These are phyloP conservation scores for Clitoria ternatea DNA, from an alignment of 306 rosid species.

Conservation along the genomic window DNA sequence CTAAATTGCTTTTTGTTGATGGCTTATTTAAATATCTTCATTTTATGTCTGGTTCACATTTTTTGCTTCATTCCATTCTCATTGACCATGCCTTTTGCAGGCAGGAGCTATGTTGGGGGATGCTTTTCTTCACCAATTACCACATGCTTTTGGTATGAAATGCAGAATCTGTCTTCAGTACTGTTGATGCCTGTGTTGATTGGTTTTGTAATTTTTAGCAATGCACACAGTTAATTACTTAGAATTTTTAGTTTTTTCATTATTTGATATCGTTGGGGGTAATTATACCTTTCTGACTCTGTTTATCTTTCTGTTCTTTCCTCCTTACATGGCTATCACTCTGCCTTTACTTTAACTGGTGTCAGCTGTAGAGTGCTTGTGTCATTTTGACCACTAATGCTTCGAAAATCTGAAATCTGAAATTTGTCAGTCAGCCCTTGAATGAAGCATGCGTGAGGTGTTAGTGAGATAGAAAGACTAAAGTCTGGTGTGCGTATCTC, in stretches of 20 bases:
- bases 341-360: neutral
- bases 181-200: conserved; percentile 5
- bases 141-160: conserved; percentile 91
- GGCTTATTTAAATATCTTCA: neutral
- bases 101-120: conserved; percentile 99
- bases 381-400: neutral
- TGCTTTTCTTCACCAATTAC: conserved; percentile 97
- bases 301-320: neutral
- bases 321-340: neutral
- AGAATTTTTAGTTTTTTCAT: conserved; percentile 2
- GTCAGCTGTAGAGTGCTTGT: neutral
- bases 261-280: conserved; percentile 10
- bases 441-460: neutral
- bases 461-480: conserved; percentile 1
- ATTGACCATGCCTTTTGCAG: conserved; percentile 41
- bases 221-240: neutral
- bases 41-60: conserved; percentile 12
- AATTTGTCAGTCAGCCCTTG: neutral
- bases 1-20: conserved; percentile 1
- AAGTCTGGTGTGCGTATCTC: neutral
- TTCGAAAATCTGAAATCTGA: neutral
- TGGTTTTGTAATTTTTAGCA: neutral
- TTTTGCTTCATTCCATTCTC: conserved; percentile 17
- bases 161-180: conserved; percentile 6
- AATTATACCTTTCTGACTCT: neutral